A percentile compares a stretch with the other conserved stretches of the same genome.
phyloP scores from a whole-genome alignment of 2,329 filamentous ascomycete genomes.

The Ramichloridium luteum region DNA sequence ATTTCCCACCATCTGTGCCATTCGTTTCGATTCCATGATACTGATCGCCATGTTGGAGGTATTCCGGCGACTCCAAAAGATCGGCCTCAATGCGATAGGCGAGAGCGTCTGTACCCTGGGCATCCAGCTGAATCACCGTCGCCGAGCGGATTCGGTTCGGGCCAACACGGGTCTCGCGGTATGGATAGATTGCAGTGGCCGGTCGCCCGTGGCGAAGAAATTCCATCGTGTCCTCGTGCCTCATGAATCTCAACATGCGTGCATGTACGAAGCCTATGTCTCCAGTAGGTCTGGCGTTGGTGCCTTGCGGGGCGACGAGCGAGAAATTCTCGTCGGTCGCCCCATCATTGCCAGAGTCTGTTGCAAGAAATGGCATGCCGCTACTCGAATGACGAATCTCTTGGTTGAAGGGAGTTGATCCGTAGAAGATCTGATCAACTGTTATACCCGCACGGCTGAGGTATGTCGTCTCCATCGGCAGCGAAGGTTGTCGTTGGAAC shows the following conservation, averaged over 20 bases:
- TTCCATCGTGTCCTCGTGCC: slow-evolving; percentile 7
- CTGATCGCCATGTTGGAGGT: slow-evolving; percentile 4
- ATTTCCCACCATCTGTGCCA: slow-evolving; percentile 11
- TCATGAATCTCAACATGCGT: slow-evolving; percentile 19
- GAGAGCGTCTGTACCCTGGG: slow-evolving; percentile 6
- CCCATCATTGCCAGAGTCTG: slow-evolving; percentile 6
- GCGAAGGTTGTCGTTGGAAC: neutral
- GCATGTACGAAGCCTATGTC: slow-evolving; percentile 18
- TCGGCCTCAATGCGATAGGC: slow-evolving; percentile 20
- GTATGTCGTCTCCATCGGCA: neutral
- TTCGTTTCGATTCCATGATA: slow-evolving; percentile 8
- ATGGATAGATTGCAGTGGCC: slow-evolving; percentile 23
- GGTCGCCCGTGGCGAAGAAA: slow-evolving; percentile 13
- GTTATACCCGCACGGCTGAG: slow-evolving; percentile 8
- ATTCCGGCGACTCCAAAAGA: slow-evolving; percentile 9
- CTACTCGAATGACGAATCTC: too few species aligned
- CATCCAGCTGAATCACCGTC: slow-evolving; percentile 17
- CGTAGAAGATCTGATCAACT: slow-evolving; percentile 26
- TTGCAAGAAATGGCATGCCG: too few species aligned
- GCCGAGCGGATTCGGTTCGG: slow-evolving; percentile 18
- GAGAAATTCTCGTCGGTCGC: slow-evolving; percentile 13
- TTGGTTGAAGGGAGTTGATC: slow-evolving; percentile 16
- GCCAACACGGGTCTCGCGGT: slow-evolving; percentile 10
- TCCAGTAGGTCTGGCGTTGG: too few species aligned
- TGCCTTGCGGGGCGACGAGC: slow-evolving; percentile 10